Percentiles rank a stretch among this genome's conserved stretches.
phyloP scores from a whole-genome alignment of 1,139 yeast species.

The Magnusiomyces fungicola region DNA sequence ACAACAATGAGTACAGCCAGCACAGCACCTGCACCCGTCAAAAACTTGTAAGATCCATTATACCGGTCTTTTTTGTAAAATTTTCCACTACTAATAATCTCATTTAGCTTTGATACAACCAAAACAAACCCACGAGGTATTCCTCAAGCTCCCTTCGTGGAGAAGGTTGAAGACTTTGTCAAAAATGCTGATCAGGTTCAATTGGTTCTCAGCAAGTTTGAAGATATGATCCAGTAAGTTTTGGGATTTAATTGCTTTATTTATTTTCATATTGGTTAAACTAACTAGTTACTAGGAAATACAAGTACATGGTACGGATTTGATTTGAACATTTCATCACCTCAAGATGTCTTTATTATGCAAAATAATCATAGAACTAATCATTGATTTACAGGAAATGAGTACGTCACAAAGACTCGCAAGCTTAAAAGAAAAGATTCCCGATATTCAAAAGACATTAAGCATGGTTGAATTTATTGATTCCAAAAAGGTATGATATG shows the following conservation, averaged over 20 bases:
- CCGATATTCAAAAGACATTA: slow-evolving; percentile 81
- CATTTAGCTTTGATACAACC: slow-evolving; percentile 10
- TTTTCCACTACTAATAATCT: background rate
- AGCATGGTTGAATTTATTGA: slow-evolving; percentile 60
- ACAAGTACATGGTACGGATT: slow-evolving; percentile 57
- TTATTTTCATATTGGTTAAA: background rate
- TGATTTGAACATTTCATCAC: background rate
- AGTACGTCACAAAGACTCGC: slow-evolving; percentile 64
- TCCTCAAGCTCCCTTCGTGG: slow-evolving; percentile 94
- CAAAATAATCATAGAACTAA: background rate
- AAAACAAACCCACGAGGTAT: slow-evolving; percentile 79
- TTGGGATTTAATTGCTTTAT: background rate
- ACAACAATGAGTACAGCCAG: no score
- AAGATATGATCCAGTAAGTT: slow-evolving; percentile 59
- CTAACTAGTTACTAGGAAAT: slow-evolving; percentile 35
- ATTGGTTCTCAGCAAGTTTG: slow-evolving; percentile 57
- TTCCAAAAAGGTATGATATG: slow-evolving; percentile 36
- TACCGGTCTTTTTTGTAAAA: no score
- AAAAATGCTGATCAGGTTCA: slow-evolving; percentile 67
- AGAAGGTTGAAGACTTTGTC: slow-evolving; percentile 68
- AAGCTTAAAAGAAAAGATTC: slow-evolving; percentile 67
- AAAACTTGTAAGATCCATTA: no score
- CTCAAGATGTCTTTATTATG: no score
- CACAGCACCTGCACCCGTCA: no score
- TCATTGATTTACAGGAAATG: slow-evolving; percentile 32